Conservation (phyloP, 2,329 filamentous ascomycete species). For the Seiridium unicorne region DNA sequence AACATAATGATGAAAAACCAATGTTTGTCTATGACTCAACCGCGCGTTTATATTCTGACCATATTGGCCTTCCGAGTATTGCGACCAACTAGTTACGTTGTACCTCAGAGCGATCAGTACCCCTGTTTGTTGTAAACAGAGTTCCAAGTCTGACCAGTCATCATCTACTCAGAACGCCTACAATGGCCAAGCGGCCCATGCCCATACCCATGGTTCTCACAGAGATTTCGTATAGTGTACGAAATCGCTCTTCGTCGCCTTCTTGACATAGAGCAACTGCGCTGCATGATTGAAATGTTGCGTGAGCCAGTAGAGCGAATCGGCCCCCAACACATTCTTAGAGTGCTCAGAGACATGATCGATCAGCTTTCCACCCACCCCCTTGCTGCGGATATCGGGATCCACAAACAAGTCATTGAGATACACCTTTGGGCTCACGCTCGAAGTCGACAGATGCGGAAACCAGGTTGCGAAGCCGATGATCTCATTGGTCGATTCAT, state of each 20-base stretch:
- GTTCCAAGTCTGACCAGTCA: background rate
- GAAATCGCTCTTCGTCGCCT: constrained; percentile 1
- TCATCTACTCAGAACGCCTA: background rate
- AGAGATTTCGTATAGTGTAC: background rate
- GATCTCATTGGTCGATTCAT: background rate
- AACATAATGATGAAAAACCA: too few species aligned
- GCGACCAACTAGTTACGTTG: too few species aligned
- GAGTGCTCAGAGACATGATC: background rate
- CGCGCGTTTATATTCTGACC: too few species aligned
- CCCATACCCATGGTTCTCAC: background rate
- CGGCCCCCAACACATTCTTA: background rate
- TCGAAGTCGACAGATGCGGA: background rate
- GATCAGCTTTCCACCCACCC: background rate
- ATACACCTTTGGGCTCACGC: background rate
- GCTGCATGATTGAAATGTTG: constrained; percentile 1
- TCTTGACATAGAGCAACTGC: background rate
- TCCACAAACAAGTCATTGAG: constrained; percentile 1
- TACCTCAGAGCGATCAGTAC: too few species aligned
- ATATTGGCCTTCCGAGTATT: too few species aligned
- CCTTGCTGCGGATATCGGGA: background rate
- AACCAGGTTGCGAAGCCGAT: constrained; percentile 2
- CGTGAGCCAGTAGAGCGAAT: background rate
- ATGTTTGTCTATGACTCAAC: too few species aligned
- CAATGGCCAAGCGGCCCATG: too few species aligned
- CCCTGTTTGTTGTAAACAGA: too few species aligned